Evolutionary conservation across 768 basidiomycete species (phyloP).

Genomic region (Paxillus involutus): DNA sequence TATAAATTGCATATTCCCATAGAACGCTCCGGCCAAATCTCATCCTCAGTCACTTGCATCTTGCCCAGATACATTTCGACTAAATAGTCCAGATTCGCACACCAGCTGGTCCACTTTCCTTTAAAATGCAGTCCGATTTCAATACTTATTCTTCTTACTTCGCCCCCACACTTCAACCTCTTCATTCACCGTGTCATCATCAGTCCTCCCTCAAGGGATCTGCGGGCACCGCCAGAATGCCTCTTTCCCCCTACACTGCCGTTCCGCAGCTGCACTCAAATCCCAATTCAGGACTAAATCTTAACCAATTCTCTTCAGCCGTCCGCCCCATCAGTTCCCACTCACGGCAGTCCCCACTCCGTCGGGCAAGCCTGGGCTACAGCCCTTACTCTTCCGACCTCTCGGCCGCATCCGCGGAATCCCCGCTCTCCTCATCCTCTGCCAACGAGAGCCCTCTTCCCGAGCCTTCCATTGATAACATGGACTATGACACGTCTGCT

Average conservation of each 20-base stretch:
- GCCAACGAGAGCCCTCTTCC: slow-evolving; percentile 40
- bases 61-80: slow-evolving; percentile 23
- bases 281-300: slow-evolving; percentile 10
- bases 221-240: slow-evolving; percentile 20
- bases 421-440: slow-evolving; percentile 41
- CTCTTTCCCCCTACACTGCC: slow-evolving; percentile 21
- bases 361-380: slow-evolving; percentile 19
- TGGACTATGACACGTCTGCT: slow-evolving; percentile 28
- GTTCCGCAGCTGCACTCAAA: slow-evolving; percentile 18
- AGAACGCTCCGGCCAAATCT: slow-evolving; percentile 28
- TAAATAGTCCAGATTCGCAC: slow-evolving; percentile 13
- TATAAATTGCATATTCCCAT: slow-evolving; percentile 34
- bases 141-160: slow-evolving; percentile 22
- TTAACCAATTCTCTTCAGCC: slow-evolving; percentile 23
- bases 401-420: slow-evolving; percentile 35
- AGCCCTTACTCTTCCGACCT: slow-evolving; percentile 39
- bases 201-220: slow-evolving; percentile 7
- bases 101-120: slow-evolving; percentile 16
- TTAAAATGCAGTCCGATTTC: slow-evolving; percentile 28
- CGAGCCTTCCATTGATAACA: slow-evolving; percentile 35
- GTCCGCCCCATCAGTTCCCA: slow-evolving; percentile 15
- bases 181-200: slow-evolving; percentile 8
- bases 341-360: slow-evolving; percentile 16
- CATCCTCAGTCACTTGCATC: slow-evolving; percentile 14
- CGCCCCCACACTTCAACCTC: slow-evolving; percentile 17